A percentile compares a stretch with the other conserved stretches of the same genome.
Conservation (phyloP, 768 basidiomycete species). For the Phanerodontia chrysosporium region DNA sequence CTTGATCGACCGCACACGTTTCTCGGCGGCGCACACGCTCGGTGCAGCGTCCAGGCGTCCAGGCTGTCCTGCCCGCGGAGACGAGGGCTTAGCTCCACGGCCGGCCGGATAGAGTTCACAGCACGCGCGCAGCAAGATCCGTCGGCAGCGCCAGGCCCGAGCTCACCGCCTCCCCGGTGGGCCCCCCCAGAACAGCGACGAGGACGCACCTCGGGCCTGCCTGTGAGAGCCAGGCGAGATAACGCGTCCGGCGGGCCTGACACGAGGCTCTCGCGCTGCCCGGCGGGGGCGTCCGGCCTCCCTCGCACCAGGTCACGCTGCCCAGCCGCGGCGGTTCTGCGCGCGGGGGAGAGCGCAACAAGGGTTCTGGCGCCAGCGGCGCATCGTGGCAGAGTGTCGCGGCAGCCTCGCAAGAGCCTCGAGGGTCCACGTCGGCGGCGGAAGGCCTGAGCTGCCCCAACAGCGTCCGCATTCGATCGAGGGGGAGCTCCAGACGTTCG, state of each 20-base stretch:
- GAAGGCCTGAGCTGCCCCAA: neutral
- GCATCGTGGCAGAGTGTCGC: neutral
- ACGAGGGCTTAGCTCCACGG: neutral
- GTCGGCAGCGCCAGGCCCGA: neutral
- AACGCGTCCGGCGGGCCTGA: neutral
- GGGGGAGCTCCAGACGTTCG: neutral
- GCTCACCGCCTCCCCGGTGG: neutral
- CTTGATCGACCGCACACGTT: neutral
- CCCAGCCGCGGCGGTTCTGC: neutral
- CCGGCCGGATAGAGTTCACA: neutral
- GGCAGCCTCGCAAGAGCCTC: neutral
- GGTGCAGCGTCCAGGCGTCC: neutral
- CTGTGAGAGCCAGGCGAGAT: neutral
- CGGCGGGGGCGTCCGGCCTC: neutral
- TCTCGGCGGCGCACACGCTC: neutral
- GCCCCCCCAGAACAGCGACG: neutral
- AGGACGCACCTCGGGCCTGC: neutral
- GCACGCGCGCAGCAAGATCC: neutral
- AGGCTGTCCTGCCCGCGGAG: neutral
- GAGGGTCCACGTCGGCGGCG: neutral
- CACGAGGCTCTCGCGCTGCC: neutral
- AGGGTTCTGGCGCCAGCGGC: neutral
- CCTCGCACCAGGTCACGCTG: neutral
- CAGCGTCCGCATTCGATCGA: neutral
- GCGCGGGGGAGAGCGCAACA: neutral